Percentiles rank a stretch among this genome's conserved stretches.
These are phyloP conservation scores for Chenopodium suecicum DNA, from an alignment of 148 eudicot genomes.

Conservation along the genomic window DNA sequence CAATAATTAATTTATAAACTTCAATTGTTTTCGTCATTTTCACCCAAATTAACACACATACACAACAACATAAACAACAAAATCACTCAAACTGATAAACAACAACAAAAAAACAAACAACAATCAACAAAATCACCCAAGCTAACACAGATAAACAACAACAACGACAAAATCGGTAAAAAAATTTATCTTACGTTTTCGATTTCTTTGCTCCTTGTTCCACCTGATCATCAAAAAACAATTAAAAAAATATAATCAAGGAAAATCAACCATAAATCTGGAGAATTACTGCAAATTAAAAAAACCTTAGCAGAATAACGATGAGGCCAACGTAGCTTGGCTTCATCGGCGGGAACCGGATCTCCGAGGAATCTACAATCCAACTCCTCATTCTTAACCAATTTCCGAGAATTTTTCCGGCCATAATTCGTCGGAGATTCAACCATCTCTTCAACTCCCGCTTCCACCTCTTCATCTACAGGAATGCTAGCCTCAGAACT, in stretches of 20 bases:
- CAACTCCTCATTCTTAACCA: slow-evolving; percentile 7
- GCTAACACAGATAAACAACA: too few species aligned
- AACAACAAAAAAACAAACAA: not conserved
- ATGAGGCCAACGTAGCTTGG: slow-evolving; percentile 48
- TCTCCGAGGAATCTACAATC: slow-evolving; percentile 42
- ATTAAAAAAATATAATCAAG: not conserved
- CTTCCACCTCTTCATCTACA: slow-evolving; percentile 2
- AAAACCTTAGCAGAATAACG: slow-evolving; percentile 36
- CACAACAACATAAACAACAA: not conserved
- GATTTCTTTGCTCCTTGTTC: not conserved
- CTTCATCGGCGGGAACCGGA: slow-evolving; percentile 39
- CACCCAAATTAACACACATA: not conserved
- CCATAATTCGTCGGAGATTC: slow-evolving; percentile 5
- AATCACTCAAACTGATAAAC: not conserved
- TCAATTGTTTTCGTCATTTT: not conserved
- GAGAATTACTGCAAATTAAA: not conserved
- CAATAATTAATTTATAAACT: not conserved
- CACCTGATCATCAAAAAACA: not conserved
- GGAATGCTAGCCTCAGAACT: not conserved
- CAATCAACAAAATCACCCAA: too few species aligned
- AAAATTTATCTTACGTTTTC: slow-evolving; percentile 4
- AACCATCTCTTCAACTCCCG: not conserved
- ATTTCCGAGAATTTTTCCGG: slow-evolving; percentile 5
- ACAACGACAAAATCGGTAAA: too few species aligned
- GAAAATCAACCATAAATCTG: not conserved